phyloP scores from a whole-genome alignment of 768 basidiomycete genomes.

The Nidularia pulvinata region DNA sequence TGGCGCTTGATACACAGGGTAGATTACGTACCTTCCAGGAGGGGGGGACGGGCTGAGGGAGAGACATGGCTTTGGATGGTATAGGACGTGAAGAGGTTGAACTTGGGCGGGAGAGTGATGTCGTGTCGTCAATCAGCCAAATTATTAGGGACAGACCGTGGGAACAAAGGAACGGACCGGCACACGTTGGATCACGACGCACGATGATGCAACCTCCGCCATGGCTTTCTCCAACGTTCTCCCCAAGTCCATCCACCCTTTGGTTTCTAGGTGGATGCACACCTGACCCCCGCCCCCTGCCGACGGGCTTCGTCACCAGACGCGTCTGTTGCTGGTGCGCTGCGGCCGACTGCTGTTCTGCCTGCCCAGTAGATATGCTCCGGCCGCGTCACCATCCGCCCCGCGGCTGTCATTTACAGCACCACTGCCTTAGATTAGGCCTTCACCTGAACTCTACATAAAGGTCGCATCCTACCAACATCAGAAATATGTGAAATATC shows the following conservation, averaged over 20 bases:
- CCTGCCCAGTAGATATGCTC: no score
- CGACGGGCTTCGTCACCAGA: no score
- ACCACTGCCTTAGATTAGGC: no score
- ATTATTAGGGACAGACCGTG: constrained; percentile 2
- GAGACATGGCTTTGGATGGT: constrained; percentile 62
- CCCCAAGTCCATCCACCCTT: neutral
- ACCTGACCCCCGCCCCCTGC: no score
- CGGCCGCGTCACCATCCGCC: no score
- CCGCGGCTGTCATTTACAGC: no score
- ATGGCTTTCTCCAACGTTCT: neutral
- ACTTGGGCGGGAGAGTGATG: neutral
- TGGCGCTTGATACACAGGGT: neutral
- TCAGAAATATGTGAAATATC: no score
- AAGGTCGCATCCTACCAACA: no score
- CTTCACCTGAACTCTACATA: no score
- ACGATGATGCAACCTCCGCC: neutral
- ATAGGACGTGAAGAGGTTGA: neutral
- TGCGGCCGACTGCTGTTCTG: no score
- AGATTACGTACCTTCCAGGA: constrained; percentile 82
- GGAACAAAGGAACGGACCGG: constrained; percentile 8
- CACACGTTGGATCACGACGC: neutral
- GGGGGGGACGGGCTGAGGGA: constrained; percentile 95
- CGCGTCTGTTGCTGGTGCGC: no score
- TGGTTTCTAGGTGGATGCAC: no score
- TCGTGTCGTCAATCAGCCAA: neutral